Conservation (phyloP, 2,329 filamentous ascomycete genomes). For the Ceratocystiopsis minuta region DNA sequence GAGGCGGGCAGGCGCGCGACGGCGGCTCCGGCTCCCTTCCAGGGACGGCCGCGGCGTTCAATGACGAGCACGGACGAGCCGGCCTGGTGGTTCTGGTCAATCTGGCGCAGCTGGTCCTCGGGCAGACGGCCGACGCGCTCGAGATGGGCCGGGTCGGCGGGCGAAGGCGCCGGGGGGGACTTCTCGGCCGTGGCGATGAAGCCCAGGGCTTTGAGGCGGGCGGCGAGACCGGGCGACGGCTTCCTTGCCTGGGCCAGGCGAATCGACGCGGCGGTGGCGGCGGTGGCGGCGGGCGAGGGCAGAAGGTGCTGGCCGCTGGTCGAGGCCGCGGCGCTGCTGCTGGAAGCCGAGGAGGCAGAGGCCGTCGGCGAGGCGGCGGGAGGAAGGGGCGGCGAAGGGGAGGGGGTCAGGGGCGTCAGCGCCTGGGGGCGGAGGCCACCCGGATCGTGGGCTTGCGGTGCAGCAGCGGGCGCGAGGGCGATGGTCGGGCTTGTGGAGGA, state of each 20-base stretch:
- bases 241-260: slow-evolving; percentile 26
- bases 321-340: not conserved
- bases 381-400: slow-evolving; percentile 3
- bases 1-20: slow-evolving; percentile 33
- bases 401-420: slow-evolving; percentile 1
- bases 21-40: slow-evolving; percentile 47
- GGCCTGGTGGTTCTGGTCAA: slow-evolving; percentile 49
- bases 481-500: not conserved
- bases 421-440: too few relatives aligned
- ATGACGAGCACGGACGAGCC: slow-evolving; percentile 32
- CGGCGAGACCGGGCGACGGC: slow-evolving; percentile 45
- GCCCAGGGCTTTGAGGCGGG: slow-evolving; percentile 45
- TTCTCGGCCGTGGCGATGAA: slow-evolving; percentile 29
- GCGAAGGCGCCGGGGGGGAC: slow-evolving; percentile 17
- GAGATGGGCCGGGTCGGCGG: slow-evolving; percentile 10
- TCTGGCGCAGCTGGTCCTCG: slow-evolving; percentile 49
- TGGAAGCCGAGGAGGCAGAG: slow-evolving; percentile 7
- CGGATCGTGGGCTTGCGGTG: not conserved
- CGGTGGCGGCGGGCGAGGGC: not conserved
- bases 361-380: slow-evolving; percentile 10
- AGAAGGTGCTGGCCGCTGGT: not conserved
- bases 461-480: not conserved
- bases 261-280: not conserved
- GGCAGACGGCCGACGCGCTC: slow-evolving; percentile 48
- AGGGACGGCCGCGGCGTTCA: slow-evolving; percentile 50